These are phyloP conservation scores for Quercus lobata DNA, from an alignment of 331 rosid genomes.

Conservation along the genomic window DNA sequence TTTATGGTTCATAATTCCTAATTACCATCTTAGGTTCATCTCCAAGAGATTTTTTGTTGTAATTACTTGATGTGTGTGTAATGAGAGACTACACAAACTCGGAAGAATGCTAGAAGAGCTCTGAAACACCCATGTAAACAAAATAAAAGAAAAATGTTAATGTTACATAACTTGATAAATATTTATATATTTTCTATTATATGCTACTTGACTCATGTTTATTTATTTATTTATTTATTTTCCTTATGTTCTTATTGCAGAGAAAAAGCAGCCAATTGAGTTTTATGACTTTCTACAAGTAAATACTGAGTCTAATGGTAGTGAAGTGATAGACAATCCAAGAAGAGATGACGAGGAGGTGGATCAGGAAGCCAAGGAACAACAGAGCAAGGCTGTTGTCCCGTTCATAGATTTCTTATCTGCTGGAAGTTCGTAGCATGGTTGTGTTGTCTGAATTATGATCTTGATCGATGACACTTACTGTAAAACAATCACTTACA, in stretches of 20 bases:
- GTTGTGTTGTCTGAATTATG: not conserved
- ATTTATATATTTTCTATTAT: not conserved
- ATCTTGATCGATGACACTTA: not conserved
- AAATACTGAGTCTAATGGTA: constrained; percentile 64
- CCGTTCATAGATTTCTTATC: constrained; percentile 76
- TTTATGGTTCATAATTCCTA: too few relatives aligned
- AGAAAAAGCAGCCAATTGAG: constrained; percentile 45
- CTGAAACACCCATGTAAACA: too few relatives aligned
- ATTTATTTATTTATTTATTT: not conserved
- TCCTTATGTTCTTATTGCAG: constrained; percentile 31
- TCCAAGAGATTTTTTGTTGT: too few relatives aligned
- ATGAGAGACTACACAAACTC: too few relatives aligned
- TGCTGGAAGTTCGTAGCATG: constrained; percentile 28
- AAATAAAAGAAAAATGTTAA: too few relatives aligned
- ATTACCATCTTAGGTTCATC: too few relatives aligned
- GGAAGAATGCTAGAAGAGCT: too few relatives aligned
- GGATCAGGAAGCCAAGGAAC: constrained; percentile 42
- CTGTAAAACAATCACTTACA: not conserved
- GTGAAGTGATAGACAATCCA: constrained; percentile 67
- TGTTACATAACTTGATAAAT: too few relatives aligned
- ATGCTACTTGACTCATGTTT: not conserved
- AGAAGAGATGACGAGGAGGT: constrained; percentile 80
- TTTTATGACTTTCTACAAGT: constrained; percentile 84
- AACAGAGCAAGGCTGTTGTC: constrained; percentile 19
- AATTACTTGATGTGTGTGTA: too few relatives aligned